Conservation (phyloP, 2,329 filamentous ascomycete genomes). For the Ceratocystis harringtonii region DNA sequence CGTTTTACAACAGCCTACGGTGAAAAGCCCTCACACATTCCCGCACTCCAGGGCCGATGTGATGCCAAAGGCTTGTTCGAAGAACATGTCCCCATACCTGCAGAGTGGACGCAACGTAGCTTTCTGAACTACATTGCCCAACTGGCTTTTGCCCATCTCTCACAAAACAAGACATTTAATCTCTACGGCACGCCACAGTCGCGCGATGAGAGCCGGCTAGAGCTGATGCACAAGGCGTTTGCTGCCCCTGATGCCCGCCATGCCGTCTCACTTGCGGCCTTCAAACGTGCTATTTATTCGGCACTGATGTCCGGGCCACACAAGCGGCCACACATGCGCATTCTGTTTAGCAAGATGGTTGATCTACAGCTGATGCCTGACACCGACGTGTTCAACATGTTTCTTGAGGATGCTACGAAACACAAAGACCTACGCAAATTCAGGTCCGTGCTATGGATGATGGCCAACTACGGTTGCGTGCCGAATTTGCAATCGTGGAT, state of each 20-base stretch:
- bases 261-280: conserved; percentile 27
- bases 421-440: conserved; percentile 31
- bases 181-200: conserved; percentile 26
- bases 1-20: conserved; percentile 17
- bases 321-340: conserved; percentile 21
- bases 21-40: background rate
- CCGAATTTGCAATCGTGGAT: conserved; percentile 35
- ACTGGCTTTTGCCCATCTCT: conserved; percentile 28
- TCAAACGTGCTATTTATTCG: conserved; percentile 33
- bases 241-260: conserved; percentile 24
- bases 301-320: conserved; percentile 24
- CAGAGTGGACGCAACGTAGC: conserved; percentile 28
- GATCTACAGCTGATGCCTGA: conserved; percentile 29
- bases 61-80: conserved; percentile 15
- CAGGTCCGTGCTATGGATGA: conserved; percentile 27
- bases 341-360: conserved; percentile 27
- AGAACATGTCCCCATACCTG: conserved; percentile 28
- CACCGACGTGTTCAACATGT: conserved; percentile 33
- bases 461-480: conserved; percentile 27
- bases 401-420: conserved; percentile 29
- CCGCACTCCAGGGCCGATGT: conserved; percentile 23
- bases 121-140: conserved; percentile 31
- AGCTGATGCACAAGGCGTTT: conserved; percentile 28
- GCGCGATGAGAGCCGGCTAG: conserved; percentile 28
- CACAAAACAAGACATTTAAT: conserved; percentile 23